phyloP scores from a whole-genome alignment of 208 protist species.

The Leishmania aethiopica region DNA sequence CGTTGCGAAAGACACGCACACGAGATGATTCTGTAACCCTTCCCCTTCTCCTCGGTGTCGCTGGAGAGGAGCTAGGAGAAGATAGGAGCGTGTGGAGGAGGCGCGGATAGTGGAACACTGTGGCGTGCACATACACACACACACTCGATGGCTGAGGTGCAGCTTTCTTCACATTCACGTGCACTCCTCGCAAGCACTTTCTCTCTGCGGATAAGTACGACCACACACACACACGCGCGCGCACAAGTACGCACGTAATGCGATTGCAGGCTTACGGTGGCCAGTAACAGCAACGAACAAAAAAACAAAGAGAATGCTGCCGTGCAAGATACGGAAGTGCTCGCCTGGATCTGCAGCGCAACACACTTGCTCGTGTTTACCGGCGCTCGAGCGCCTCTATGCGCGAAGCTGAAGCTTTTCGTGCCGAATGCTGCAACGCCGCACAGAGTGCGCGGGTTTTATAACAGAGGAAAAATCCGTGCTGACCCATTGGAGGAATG shows the following conservation, averaged over 20 bases:
- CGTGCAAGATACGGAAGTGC: not conserved
- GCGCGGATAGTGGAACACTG: not conserved
- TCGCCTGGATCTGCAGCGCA: not conserved
- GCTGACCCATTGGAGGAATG: not conserved
- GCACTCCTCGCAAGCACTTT: not conserved
- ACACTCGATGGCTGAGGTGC: not conserved
- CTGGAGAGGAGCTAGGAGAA: not conserved
- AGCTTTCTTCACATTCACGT: not conserved
- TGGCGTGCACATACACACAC: not conserved
- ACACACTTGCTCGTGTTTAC: not conserved
- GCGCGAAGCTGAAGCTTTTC: not conserved
- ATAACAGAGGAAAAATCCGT: not conserved
- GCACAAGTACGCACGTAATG: not conserved
- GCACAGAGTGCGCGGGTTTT: not conserved
- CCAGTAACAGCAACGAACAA: not conserved
- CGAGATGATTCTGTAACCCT: not conserved
- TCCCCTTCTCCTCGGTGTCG: not conserved
- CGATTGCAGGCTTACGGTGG: not conserved
- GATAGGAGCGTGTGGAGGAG: not conserved
- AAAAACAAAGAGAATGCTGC: not conserved
- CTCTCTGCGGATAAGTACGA: not conserved
- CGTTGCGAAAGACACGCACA: not conserved
- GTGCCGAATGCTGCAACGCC: not conserved
- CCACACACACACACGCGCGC: not conserved
- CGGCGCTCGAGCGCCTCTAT: not conserved